These are phyloP conservation scores for Colletotrichum sp. DNA, from an alignment of 2,329 filamentous ascomycete species.

Conservation along the genomic window DNA sequence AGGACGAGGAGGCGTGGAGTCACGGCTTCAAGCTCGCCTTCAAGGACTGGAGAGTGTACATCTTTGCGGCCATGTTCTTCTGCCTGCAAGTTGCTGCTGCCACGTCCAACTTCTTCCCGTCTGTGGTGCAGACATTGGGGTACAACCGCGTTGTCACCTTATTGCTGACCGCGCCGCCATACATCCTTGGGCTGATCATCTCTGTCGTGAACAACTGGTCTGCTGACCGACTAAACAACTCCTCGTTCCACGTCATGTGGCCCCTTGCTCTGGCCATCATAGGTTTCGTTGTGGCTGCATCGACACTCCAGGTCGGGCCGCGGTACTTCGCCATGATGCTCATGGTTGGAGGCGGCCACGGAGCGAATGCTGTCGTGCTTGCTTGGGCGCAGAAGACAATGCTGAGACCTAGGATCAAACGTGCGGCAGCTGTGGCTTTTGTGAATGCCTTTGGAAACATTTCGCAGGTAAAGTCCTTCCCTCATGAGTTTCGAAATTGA, in stretches of 20 bases:
- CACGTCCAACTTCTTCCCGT: constrained; percentile 71
- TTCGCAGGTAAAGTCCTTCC: background rate
- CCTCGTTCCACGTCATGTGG: background rate
- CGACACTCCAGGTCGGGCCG: background rate
- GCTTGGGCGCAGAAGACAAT: background rate
- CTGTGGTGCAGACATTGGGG: constrained; percentile 64
- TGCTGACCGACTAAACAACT: background rate
- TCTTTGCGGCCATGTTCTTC: background rate
- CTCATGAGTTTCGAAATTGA: fast-evolving
- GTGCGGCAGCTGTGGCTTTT: background rate
- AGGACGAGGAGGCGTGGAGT: constrained; percentile 34
- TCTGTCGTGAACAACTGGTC: background rate
- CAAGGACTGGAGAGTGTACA: constrained; percentile 46
- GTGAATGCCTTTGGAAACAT: background rate
- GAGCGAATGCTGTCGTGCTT: background rate
- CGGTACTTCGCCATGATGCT: background rate
- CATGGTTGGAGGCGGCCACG: background rate
- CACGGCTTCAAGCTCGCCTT: constrained; percentile 56
- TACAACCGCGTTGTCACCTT: background rate
- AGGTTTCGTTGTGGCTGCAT: background rate
- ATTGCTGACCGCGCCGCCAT: background rate
- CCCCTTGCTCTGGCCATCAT: background rate
- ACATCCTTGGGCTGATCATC: background rate
- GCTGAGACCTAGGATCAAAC: background rate
- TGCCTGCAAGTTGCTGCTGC: constrained; percentile 29